Evolutionary conservation across 2,329 filamentous ascomycete genomes (phyloP).

Genomic region (Curvularia hawaiiensis): DNA sequence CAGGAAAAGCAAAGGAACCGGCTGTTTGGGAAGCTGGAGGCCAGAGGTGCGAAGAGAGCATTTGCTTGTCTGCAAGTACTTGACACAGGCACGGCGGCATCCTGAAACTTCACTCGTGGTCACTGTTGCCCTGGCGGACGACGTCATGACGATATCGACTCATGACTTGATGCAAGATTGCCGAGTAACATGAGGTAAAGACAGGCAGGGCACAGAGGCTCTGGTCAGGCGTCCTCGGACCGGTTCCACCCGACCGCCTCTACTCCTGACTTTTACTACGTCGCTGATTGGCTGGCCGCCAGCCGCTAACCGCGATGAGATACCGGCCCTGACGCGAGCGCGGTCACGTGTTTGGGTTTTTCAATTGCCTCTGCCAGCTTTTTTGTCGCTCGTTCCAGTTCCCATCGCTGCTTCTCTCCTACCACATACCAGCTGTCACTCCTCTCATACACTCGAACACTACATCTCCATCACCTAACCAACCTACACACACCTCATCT

Average conservation of each 20-base stretch:
- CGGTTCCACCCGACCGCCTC: constrained; percentile 26
- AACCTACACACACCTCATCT: constrained; percentile 19
- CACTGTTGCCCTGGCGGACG: neutral
- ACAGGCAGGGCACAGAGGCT: constrained; percentile 7
- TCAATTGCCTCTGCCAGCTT: constrained; percentile 32
- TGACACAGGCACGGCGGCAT: no score
- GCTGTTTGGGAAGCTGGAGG: constrained; percentile 1
- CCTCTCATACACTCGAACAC: neutral
- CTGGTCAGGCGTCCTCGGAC: constrained; percentile 14
- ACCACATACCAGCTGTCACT: constrained; percentile 12
- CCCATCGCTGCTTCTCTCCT: constrained; percentile 19
- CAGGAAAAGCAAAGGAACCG: constrained; percentile 9
- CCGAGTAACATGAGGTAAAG: constrained; percentile 1
- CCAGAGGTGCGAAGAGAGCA: neutral
- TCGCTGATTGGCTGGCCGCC: constrained; percentile 19
- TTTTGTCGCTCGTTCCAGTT: constrained; percentile 27
- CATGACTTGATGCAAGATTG: constrained; percentile 5
- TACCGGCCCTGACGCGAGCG: constrained; percentile 3
- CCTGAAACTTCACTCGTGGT: neutral
- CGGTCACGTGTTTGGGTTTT: constrained; percentile 21
- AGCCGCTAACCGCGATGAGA: constrained; percentile 5
- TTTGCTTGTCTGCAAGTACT: neutral
- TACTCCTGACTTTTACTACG: constrained; percentile 19
- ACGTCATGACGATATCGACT: constrained; percentile 10
- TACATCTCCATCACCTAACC: constrained; percentile 8